Evolutionary conservation across 306 rosid genomes (phyloP), one percentile per base, ranked within the genome.

Genomic region (Biancaea sappan): DNA sequence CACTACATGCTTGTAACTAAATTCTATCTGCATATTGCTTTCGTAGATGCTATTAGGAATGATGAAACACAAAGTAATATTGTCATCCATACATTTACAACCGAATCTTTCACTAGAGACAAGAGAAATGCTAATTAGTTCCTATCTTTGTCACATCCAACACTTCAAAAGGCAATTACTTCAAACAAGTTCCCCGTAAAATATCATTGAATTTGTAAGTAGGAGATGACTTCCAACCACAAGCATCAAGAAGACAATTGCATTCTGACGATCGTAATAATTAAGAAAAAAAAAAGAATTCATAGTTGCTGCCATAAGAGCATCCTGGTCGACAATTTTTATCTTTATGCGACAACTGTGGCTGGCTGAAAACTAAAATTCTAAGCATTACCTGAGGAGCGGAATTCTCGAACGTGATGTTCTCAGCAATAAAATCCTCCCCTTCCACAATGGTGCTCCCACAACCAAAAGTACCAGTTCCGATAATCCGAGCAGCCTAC

Each of bases 381-480:
- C 24, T 13, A 46, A 15, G 70, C 72, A 18, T 22, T 75, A 91
- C 98, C 96, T 91, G 77, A 73, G 98, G 92, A 56, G 96, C 66
- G 54, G 91, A 91, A 80, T 94, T 91, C 87, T 94, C 94, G 72
- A 94, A 91, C 4, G 98, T 94, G 65, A 94, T 82, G 51, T 94
- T 94, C 85, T 91, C 96, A 54, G 97, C 97, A 76, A 94, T 89
- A 32, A 94, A 94, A 60, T 94, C 98, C 74, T 84, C 94, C 16
- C 97, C 98, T 88, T 94, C 98, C 50, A 94, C 94, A 82, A 94
- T 94, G 4, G 71, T 37, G 40, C 85, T 89, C 47, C 96, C 98
- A 74, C 98, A 89, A 53, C 92, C 98, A 82, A 94, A 94, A 21
- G 97, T 94, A 54, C 98, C 98, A 41, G 86, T 88, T 35, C 98